These are phyloP conservation scores for Dioscorea alata DNA, from an alignment of 106 monocot genomes.

Conservation along the genomic window DNA sequence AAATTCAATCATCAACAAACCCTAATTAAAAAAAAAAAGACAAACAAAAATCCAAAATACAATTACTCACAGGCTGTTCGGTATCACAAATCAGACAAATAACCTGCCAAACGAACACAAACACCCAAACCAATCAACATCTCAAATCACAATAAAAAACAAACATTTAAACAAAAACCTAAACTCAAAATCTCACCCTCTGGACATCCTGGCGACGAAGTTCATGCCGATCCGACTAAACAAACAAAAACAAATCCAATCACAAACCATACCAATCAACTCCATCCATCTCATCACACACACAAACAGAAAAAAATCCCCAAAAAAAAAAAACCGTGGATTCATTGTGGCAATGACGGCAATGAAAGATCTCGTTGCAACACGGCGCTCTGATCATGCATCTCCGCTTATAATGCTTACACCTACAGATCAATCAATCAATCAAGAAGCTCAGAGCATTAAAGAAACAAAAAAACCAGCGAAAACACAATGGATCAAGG, in stretches of 20 bases:
- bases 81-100: constrained; percentile 77
- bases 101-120: constrained; percentile 35
- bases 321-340: constrained; percentile 32
- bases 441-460: constrained; percentile 3
- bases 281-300: background rate
- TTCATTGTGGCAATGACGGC: constrained; percentile 73
- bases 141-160: background rate
- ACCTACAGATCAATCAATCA: constrained; percentile 13
- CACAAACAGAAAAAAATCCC: background rate
- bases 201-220: constrained; percentile 40
- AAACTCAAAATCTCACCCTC: constrained; percentile 17
- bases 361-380: constrained; percentile 50
- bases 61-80: constrained; percentile 54
- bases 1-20: constrained; percentile 1
- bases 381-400: constrained; percentile 67
- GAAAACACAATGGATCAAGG: background rate
- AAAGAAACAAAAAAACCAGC: background rate
- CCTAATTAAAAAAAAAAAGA: background rate
- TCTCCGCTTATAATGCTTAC: constrained; percentile 57
- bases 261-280: too few relatives aligned
- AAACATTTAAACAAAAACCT: background rate
- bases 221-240: constrained; percentile 49
- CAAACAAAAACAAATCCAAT: background rate
- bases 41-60: background rate
- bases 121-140: background rate